Conservation (phyloP, 495 filamentous ascomycete species). For the Tuber melanosporum region DNA sequence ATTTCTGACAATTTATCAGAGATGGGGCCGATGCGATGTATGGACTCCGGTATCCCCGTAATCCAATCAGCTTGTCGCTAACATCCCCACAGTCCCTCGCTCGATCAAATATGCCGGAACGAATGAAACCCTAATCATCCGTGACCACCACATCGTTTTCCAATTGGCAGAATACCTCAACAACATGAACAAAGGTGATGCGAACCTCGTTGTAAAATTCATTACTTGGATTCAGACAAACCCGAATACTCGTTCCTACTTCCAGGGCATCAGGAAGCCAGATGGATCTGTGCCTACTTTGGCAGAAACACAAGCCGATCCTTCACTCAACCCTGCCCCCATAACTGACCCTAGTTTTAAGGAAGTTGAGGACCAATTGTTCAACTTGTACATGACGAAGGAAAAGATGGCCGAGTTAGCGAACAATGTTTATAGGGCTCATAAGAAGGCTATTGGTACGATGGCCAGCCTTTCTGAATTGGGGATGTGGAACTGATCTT, state of each 20-base stretch:
- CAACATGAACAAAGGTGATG: conserved; percentile 49
- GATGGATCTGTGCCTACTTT: conserved; percentile 47
- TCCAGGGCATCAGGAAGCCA: conserved; percentile 51
- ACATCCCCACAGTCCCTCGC: conserved; percentile 43
- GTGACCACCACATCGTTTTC: conserved; percentile 55
- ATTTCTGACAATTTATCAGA: conserved; percentile 42
- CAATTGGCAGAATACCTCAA: conserved; percentile 58
- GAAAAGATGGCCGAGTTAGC: conserved; percentile 48
- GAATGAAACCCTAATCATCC: conserved; percentile 51
- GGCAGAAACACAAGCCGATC: conserved; percentile 8
- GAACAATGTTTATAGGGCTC: conserved; percentile 58
- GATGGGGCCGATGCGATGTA: conserved; percentile 67
- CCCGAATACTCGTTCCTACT: conserved; percentile 50
- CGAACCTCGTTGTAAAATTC: conserved; percentile 51
- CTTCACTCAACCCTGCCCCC: conserved; percentile 39
- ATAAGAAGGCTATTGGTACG: conserved; percentile 51
- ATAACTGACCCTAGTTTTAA: conserved; percentile 34
- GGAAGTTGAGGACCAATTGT: conserved; percentile 44
- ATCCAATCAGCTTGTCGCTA: conserved; percentile 53
- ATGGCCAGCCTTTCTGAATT: neutral
- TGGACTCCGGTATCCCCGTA: conserved; percentile 44
- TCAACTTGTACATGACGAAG: conserved; percentile 28
- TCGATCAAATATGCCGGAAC: conserved; percentile 46
- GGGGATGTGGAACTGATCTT: neutral
- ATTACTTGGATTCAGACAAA: conserved; percentile 57